Evolutionary conservation across 2,329 filamentous ascomycete genomes (phyloP).

Genomic region (Ceratocystis smalleyi): DNA sequence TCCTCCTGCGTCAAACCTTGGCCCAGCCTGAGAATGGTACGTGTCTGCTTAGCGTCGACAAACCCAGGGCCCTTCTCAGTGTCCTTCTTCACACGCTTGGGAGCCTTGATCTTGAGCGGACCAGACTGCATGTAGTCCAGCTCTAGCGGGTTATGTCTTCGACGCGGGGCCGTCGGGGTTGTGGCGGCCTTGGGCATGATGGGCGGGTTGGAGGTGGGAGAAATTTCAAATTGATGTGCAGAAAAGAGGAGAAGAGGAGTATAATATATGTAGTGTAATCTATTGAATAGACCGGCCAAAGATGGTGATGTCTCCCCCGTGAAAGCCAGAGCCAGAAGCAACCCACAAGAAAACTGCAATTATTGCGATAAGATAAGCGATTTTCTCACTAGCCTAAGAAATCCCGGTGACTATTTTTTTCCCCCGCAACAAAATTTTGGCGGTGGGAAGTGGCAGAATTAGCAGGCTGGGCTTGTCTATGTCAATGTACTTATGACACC

Average conservation of each 20-base stretch:
- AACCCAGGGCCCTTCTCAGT: conserved; percentile 48
- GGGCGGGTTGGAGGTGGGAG: conserved; percentile 4
- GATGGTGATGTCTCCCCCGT: background rate
- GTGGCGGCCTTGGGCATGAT: conserved; percentile 67
- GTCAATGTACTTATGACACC: conserved; percentile 10
- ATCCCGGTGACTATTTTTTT: conserved; percentile 1
- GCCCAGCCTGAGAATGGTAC: conserved; percentile 77
- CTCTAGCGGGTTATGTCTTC: conserved; percentile 79
- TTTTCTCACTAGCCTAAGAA: background rate
- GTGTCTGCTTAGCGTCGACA: conserved; percentile 75
- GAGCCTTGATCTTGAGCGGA: conserved; percentile 53
- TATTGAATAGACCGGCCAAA: no score
- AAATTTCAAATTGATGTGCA: background rate
- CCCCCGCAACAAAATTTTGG: conserved; percentile 17
- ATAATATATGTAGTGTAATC: no score
- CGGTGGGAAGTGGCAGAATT: conserved; percentile 14
- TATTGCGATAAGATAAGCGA: conserved; percentile 17
- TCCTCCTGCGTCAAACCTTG: conserved; percentile 80
- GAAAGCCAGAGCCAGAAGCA: conserved; percentile 5
- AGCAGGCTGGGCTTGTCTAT: background rate
- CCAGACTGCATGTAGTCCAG: conserved; percentile 65
- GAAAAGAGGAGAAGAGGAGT: background rate
- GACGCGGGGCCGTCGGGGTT: conserved; percentile 40
- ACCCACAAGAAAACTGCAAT: conserved; percentile 17
- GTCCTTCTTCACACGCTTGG: conserved; percentile 43